Base-by-base conservation (phyloP, 2,329 filamentous ascomycete species). In the Cylindrodendrum hubeiense region DNA sequence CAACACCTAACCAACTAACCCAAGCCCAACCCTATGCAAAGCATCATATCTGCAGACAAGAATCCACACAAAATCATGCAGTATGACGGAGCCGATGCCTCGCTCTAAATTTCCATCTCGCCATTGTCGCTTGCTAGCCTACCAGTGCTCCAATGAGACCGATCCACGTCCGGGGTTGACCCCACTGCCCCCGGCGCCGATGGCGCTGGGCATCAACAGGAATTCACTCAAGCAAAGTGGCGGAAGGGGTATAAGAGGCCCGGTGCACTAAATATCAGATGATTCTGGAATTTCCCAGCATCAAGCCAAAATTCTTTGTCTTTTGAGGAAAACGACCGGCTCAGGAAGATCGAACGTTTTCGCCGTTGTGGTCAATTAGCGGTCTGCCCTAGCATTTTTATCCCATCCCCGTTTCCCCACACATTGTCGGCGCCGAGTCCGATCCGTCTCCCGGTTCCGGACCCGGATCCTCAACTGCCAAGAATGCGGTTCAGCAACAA, bases 141-240 rank as follows among this genome's bases (percentile, higher is more conserved):
- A n/a, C 50, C n/a, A 41, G 43, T 53, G 46, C 69, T 74, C 70
- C 72, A 77, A 78, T 78, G 37, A 67, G 65, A 70, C 66, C 49
- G 54, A 71, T 71, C 71, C 73, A 76, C 75, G 74, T 76, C 74
- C 67, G 24, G 64, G 28, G 49, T 50, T 57, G 49, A 56, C 60
- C 65, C 65, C 71, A 66, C 67, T 49, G 59, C 54, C 43, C 49
- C n/a, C 21, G n/a, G 33, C 52, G 41, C 41, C 33, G 24, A 24
- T 39, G 37, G 37, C 30, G 68, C 74, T 71, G 73, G 74, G 76
- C 73, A 76, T 59, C 75, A 71, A 74, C 67, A 71, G 44, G 39
- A 50, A 62, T 69, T 70, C 54, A 70, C 59, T 70, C 49, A 57
- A 63, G 50, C 51, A 53, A 61, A 58, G 41, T 43, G 52, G 57